These are phyloP conservation scores for Verticillium klebahnii DNA, from an alignment of 2,329 filamentous ascomycete species.

Conservation along the genomic window DNA sequence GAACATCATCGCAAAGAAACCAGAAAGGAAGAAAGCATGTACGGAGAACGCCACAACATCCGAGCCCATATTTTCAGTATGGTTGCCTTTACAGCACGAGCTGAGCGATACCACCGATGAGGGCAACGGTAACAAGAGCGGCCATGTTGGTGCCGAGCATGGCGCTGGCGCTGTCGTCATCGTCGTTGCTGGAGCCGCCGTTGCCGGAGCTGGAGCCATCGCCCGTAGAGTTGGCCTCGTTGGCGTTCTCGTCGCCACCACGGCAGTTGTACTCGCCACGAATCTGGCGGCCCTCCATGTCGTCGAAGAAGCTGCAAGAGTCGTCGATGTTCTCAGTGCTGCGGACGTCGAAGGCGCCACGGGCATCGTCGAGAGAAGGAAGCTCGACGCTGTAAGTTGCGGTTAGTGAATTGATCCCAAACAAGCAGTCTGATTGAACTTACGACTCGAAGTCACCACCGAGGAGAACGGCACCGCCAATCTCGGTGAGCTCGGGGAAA, in stretches of 20 bases:
- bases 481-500: constrained; percentile 62
- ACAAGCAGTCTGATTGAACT: neutral
- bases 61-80: constrained; percentile 6
- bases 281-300: constrained; percentile 32
- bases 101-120: constrained; percentile 42
- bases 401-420: constrained; percentile 22
- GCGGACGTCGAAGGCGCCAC: constrained; percentile 67
- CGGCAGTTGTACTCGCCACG: constrained; percentile 47
- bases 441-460: constrained; percentile 71
- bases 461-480: constrained; percentile 79
- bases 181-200: constrained; percentile 18
- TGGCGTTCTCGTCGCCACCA: constrained; percentile 47
- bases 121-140: constrained; percentile 40
- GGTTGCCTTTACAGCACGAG: constrained; percentile 39
- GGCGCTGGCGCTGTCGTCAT: constrained; percentile 38
- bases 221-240: constrained; percentile 30
- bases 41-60: constrained; percentile 15
- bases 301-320: constrained; percentile 51
- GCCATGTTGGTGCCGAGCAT: constrained; percentile 41
- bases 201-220: constrained; percentile 20
- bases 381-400: constrained; percentile 58
- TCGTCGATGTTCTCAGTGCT: constrained; percentile 57
- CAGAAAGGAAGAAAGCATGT: constrained; percentile 8
- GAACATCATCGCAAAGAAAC: constrained; percentile 11
- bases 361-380: constrained; percentile 61